These are phyloP conservation scores for Fusarium sp. DNA, from an alignment of 2,329 filamentous ascomycete species.

Conservation along the genomic window DNA sequence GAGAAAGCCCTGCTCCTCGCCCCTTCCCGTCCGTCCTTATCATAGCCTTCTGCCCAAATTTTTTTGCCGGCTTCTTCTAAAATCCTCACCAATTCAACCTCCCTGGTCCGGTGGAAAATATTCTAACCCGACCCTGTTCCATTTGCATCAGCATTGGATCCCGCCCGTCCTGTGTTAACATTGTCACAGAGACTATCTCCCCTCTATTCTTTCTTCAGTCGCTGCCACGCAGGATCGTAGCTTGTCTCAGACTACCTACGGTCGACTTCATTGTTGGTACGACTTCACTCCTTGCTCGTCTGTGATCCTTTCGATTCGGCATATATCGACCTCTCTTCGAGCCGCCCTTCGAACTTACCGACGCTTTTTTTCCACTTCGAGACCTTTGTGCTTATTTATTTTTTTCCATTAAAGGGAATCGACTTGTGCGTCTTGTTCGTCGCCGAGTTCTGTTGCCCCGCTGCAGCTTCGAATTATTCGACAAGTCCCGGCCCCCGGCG, in stretches of 20 bases:
- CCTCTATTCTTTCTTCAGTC: constrained; percentile 44
- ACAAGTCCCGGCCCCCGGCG: constrained; percentile 41
- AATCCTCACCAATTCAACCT: constrained; percentile 54
- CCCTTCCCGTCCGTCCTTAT: constrained; percentile 50
- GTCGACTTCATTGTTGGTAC: constrained; percentile 42
- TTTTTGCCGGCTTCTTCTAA: constrained; percentile 53
- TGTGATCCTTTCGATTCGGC: constrained; percentile 45
- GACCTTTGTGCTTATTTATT: constrained; percentile 33
- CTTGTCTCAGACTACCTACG: constrained; percentile 50
- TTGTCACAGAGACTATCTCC: constrained; percentile 49
- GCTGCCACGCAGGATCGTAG: constrained; percentile 52
- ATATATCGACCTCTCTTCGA: constrained; percentile 43
- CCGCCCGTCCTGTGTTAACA: constrained; percentile 49
- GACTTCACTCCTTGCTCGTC: constrained; percentile 49
- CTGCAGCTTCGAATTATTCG: constrained; percentile 42
- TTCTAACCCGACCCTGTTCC: constrained; percentile 51
- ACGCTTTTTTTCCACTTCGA: constrained; percentile 42
- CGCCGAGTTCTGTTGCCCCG: constrained; percentile 39
- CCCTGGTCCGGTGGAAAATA: constrained; percentile 55
- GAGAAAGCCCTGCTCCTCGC: constrained; percentile 44
- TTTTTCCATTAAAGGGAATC: constrained; percentile 14
- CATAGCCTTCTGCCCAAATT: constrained; percentile 55
- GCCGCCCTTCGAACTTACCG: constrained; percentile 41
- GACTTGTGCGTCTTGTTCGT: constrained; percentile 29
- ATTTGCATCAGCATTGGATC: constrained; percentile 51